Conservation (phyloP, 2,329 filamentous ascomycete species). For the Didymella arachidicola region DNA sequence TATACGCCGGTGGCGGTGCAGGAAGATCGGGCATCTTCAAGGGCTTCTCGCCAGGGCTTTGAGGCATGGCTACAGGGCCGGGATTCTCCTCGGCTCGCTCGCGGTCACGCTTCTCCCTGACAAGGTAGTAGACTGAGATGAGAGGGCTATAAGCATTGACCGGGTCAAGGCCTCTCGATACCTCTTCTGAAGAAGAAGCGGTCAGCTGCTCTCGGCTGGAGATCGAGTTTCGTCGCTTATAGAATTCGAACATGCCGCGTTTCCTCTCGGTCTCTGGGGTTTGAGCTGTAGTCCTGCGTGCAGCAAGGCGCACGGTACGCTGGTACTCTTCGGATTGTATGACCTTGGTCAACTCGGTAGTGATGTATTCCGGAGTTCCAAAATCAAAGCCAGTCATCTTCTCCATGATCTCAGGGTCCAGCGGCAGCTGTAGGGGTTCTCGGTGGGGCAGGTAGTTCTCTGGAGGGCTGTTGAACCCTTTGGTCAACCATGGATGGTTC, state of each 20-base stretch:
- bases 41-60: conserved; percentile 63
- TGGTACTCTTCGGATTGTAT: conserved; percentile 96
- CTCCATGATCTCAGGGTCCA: conserved; percentile 83
- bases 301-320: conserved; percentile 75
- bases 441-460: conserved; percentile 87
- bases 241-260: conserved; percentile 95
- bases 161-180: conserved; percentile 84
- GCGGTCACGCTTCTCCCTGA: conserved; percentile 90
- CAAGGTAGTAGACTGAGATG: conserved; percentile 93
- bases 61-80: conserved; percentile 65
- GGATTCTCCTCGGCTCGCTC: conserved; percentile 70
- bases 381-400: conserved; percentile 99
- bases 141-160: conserved; percentile 92
- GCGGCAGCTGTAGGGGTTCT: conserved; percentile 82
- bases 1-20: conserved; percentile 85
- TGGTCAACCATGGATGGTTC: conserved; percentile 94
- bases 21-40: conserved; percentile 76
- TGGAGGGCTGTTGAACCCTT: conserved; percentile 84
- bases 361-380: conserved; percentile 84
- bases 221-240: conserved; percentile 89
- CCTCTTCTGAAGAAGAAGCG: conserved; percentile 82
- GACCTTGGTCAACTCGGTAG: conserved; percentile 79
- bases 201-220: conserved; percentile 87
- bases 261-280: conserved; percentile 74
- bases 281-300: conserved; percentile 68